Evolutionary conservation across 306 rosid species (phyloP), one percentile per base, ranked within the genome.

Genomic region (Prunus mume): DNA sequence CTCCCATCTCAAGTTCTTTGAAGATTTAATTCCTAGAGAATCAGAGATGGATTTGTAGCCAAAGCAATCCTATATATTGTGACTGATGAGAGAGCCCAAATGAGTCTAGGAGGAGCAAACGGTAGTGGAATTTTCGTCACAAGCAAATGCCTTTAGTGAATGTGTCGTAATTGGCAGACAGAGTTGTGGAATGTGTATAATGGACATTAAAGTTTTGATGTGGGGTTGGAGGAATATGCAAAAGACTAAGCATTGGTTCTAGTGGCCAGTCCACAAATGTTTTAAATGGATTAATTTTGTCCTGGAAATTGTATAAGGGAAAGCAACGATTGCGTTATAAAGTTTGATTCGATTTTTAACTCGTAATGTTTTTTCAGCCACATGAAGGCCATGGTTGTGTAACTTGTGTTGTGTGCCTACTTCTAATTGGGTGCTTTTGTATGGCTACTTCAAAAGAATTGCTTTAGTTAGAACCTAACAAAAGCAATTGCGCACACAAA

Each of bases 151-250:
- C 12, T 56, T 46, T 82, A 63, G 11, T 52, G 19, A 43, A 41
- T 58, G 69, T 45, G 24, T 68, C 20, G 15, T 19, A 51, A 63
- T 72, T 50, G 74, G 86, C 65, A 71, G 74, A 77, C 67, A 62
- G 15, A 3, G 3, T 50, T 69, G 86, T 90, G 92, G 95, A 81
- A 74, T 75, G 65, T 17, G 17, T 75, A 66, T 61, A 79, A 71
- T 90, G 89, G 88, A 81, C 92, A 83, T 78, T 45, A 74, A 20
- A 65, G 51, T 32, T 47, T 58, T 62, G 46, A 52, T 51, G 75
- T 73, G 81, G 85, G 76, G 68, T 65, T 69, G 52, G 38, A 72
- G 49, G 65, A 79, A 78, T 75, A 38, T 55, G 71, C 22, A 74
- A 72, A 49, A 72, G 75, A 5, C 24, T 13, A 13, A 81, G 61